Percentiles rank a stretch among this genome's conserved stretches.
Conservation (phyloP, 768 basidiomycete species). For the Leccinum barrowsii region DNA sequence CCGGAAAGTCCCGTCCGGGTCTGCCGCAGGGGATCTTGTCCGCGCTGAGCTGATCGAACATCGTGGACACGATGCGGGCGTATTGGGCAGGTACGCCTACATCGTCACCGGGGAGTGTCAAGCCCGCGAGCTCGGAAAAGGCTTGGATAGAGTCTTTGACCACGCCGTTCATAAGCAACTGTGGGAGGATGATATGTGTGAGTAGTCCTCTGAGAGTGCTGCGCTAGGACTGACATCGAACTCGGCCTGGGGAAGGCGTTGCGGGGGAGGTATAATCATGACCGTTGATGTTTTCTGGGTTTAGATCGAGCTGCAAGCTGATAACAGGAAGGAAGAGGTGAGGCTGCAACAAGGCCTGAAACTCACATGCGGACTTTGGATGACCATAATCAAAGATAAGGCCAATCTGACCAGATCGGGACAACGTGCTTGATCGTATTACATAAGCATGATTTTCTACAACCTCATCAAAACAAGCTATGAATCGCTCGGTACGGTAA, state of each 20-base stretch:
- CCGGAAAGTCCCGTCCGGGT: slow-evolving; percentile 1
- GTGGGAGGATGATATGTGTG: not conserved
- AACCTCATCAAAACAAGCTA: too few species aligned
- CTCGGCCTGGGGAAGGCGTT: slow-evolving; percentile 7
- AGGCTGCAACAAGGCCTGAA: not conserved
- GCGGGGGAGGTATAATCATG: not conserved
- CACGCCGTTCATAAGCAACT: slow-evolving; percentile 16
- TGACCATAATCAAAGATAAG: slow-evolving; percentile 3
- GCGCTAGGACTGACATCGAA: slow-evolving; percentile 19
- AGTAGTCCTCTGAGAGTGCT: not conserved
- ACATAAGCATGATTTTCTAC: too few species aligned
- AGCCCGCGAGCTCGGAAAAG: slow-evolving; percentile 13
- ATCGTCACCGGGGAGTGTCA: slow-evolving; percentile 3
- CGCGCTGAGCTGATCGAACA: slow-evolving; percentile 21
- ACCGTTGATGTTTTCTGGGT: not conserved
- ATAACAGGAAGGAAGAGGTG: not conserved
- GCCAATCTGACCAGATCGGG: too few species aligned
- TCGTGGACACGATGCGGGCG: slow-evolving; percentile 17
- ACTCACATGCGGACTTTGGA: slow-evolving; percentile 5
- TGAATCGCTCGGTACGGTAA: too few species aligned
- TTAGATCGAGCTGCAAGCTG: not conserved
- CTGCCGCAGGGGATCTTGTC: slow-evolving; percentile 18
- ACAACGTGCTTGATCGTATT: too few species aligned
- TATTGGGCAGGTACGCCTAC: slow-evolving; percentile 21
- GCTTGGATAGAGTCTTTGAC: slow-evolving; percentile 11